Base-by-base conservation (phyloP, 495 filamentous ascomycete genomes). In the Aspergillus funiculosus region DNA sequence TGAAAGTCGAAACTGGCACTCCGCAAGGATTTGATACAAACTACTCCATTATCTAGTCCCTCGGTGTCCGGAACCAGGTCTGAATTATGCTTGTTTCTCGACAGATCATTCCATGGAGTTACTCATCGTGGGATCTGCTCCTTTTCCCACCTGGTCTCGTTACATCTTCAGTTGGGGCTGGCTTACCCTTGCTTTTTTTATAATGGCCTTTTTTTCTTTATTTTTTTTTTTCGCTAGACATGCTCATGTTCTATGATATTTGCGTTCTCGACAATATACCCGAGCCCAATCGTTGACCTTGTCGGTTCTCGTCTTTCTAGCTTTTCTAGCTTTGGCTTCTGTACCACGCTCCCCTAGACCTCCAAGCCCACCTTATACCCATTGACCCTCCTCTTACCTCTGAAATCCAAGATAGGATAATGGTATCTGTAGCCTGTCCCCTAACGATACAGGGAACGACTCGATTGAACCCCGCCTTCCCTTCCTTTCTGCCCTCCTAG, bases 181-280 rank as follows among this genome's bases (percentile, higher is more conserved):
- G 22, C 20, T n/a, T 18, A 17, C 14, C 35, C 25, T 43, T 20
- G 9, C 15, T 20, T 19, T 25, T n/a, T 27, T n/a, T 32, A 3
- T 11, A 13, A 25, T n/a, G 13, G 6, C 30, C 18, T 39, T 34
- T 31, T 44, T 26, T 32, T 13, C 17, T n/a, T 24, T 26, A 38
- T 21, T 28, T 19, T 43, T 22, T 21, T 25, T 21, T n/a, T 37
- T 32, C 26, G 2, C 22, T 39, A 43, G 24, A 44, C 45, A 35
- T 38, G 11, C 21, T 27, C 35, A 39, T 37, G 35, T 37, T 28
- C 17, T 24, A 39, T 44, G 34, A 21, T 7, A 36, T 17, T 18
- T 39, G 34, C 14, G 10, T 29, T 40, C 25, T 50, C 43, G 40
- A 40, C 28, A 50, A 32, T 50, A 54, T 54, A 54, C 48, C 53